Percentiles rank a stretch among this genome's conserved stretches.
Evolutionary conservation across 768 basidiomycete genomes (phyloP).

Genomic region (Tricholoma bakamatsutake): DNA sequence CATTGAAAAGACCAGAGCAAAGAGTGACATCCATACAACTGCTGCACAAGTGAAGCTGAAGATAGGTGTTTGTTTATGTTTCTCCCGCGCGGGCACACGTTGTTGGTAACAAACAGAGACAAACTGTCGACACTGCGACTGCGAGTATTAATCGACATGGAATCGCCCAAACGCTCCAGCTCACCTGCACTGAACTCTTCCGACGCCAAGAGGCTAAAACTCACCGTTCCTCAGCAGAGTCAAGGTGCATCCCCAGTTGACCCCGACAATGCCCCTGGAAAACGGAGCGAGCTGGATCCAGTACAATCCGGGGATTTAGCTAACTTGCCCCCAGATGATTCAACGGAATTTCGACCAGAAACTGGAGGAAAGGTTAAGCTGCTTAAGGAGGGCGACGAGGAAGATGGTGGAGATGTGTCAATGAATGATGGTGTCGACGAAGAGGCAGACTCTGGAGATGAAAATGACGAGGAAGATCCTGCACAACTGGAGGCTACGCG

Average conservation of each 20-base stretch:
- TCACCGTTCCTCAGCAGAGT: slow-evolving; percentile 45
- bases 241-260: slow-evolving; percentile 76
- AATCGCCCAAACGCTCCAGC: slow-evolving; percentile 61
- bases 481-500: slow-evolving; percentile 79
- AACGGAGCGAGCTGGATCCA: slow-evolving; percentile 85
- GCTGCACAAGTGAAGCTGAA: too few relatives aligned
- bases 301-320: slow-evolving; percentile 72
- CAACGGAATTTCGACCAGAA: slow-evolving; percentile 33
- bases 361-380: slow-evolving; percentile 37
- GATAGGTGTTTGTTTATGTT: neutral
- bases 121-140: slow-evolving; percentile 1
- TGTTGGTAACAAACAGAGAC: neutral
- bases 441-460: slow-evolving; percentile 71
- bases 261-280: slow-evolving; percentile 73
- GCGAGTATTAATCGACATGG: slow-evolving; percentile 32
- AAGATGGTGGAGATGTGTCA: slow-evolving; percentile 68
- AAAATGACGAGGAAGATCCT: slow-evolving; percentile 82
- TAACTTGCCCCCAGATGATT: slow-evolving; percentile 52
- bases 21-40: too few relatives aligned
- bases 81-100: too few relatives aligned
- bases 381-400: slow-evolving; percentile 53
- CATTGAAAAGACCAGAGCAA: too few relatives aligned
- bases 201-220: slow-evolving; percentile 54
- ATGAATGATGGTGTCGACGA: slow-evolving; percentile 79
- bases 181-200: slow-evolving; percentile 46